Evolutionary conservation across 2,329 filamentous ascomycete species (phyloP).

Genomic region (Neofusicoccum sp.): DNA sequence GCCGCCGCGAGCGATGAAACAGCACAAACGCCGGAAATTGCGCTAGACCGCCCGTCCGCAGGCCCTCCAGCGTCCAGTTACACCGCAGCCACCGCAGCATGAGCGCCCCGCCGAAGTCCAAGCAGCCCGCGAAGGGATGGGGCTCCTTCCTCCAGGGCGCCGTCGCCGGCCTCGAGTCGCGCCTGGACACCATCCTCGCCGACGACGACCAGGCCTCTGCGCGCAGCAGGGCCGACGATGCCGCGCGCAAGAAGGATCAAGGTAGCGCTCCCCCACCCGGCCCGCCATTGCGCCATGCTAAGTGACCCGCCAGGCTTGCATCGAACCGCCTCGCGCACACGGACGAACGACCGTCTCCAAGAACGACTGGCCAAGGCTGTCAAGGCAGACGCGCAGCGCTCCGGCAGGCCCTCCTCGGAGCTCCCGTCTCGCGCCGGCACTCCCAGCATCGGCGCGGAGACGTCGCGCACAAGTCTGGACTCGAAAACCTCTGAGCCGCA

Average conservation of each 20-base stretch:
- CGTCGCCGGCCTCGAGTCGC: constrained; percentile 89
- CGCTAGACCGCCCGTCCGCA: constrained; percentile 7
- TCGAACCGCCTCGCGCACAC: constrained; percentile 61
- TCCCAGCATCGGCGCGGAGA: constrained; percentile 45
- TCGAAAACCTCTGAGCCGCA: constrained; percentile 35
- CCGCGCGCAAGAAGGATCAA: constrained; percentile 36
- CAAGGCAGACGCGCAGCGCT: constrained; percentile 58
- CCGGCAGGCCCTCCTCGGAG: constrained; percentile 49
- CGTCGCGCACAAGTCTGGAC: constrained; percentile 47
- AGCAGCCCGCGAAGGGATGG: constrained; percentile 35
- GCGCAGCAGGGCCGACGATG: constrained; percentile 40
- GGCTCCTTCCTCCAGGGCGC: constrained; percentile 75
- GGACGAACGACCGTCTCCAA: constrained; percentile 78
- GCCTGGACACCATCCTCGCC: constrained; percentile 85
- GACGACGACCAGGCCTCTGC: constrained; percentile 64
- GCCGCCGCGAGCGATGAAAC: constrained; percentile 17
- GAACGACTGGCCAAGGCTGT: constrained; percentile 85
- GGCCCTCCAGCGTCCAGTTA: constrained; percentile 1
- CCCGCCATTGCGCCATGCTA: constrained; percentile 21
- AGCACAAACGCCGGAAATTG: constrained; percentile 18
- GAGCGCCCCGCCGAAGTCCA: constrained; percentile 21
- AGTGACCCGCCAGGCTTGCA: constrained; percentile 48
- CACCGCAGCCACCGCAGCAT: constrained; percentile 16
- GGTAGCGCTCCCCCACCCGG: constrained; percentile 25
- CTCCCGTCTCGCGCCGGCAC: constrained; percentile 54